phyloP scores from a whole-genome alignment of 108 stramenopile species.

The Conticribra guillardii region DNA sequence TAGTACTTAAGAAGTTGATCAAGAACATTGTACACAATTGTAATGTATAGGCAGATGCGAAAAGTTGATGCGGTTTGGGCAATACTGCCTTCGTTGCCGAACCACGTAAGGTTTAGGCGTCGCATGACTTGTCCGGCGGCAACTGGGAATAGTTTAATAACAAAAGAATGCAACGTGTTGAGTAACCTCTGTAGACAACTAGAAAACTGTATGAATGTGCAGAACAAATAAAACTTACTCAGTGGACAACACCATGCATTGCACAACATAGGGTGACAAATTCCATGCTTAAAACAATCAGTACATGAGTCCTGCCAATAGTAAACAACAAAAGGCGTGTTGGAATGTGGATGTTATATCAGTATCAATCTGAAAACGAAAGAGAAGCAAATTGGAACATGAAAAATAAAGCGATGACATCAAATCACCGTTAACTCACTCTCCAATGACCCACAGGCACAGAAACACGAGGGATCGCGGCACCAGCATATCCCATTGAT shows the following conservation, averaged over 20 bases:
- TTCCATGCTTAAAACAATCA: constrained; percentile 40
- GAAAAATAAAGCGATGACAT: no score
- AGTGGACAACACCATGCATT: constrained; percentile 44
- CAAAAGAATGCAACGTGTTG: no score
- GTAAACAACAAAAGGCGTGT: no score
- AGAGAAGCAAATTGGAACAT: not conserved
- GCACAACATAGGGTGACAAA: constrained; percentile 40
- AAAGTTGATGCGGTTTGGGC: constrained; percentile 47
- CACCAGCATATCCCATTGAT: constrained; percentile 6
- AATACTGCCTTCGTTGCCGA: constrained; percentile 21
- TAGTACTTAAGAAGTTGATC: not conserved
- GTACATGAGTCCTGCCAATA: constrained; percentile 32
- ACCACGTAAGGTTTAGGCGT: constrained; percentile 49
- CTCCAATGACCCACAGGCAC: constrained; percentile 32
- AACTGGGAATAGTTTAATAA: constrained; percentile 13
- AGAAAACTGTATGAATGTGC: not conserved
- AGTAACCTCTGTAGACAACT: no score
- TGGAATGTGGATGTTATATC: no score
- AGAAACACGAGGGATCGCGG: constrained; percentile 16
- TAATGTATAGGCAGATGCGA: constrained; percentile 53
- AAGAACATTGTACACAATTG: constrained; percentile 18
- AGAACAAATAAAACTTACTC: constrained; percentile 5
- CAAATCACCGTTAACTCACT: no score
- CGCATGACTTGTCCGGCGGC: constrained; percentile 58
- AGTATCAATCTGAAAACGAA: not conserved